phyloP scores from a whole-genome alignment of 1,284 basidiomycete genomes.

The Puccinia coronata region DNA sequence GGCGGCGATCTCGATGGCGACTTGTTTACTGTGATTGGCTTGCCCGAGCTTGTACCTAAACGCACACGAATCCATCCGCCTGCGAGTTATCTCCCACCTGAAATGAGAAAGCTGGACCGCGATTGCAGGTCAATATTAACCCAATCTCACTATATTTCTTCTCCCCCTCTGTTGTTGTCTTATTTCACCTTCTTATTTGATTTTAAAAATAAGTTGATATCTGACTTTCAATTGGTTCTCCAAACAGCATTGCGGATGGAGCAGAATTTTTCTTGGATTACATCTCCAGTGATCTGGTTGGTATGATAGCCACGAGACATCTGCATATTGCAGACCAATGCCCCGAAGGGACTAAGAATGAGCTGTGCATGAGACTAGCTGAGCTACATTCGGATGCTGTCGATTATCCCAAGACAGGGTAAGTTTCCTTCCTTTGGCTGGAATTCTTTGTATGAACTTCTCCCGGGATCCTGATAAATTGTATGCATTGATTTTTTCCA shows the following conservation, averaged over 20 bases:
- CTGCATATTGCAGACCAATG: conserved; percentile 72
- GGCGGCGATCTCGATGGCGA: conserved; percentile 76
- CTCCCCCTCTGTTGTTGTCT: neutral
- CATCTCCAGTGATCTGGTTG: conserved; percentile 67
- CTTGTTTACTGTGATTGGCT: conserved; percentile 63
- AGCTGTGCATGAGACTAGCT: conserved; percentile 67
- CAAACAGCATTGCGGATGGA: conserved; percentile 65
- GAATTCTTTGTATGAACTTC: too few relatives aligned
- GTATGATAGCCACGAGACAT: conserved; percentile 65
- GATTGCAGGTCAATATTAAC: conserved; percentile 61
- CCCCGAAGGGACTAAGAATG: conserved; percentile 64
- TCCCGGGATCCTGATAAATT: too few relatives aligned
- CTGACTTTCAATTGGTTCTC: neutral
- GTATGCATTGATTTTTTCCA: neutral
- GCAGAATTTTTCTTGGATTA: conserved; percentile 73
- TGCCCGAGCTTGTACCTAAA: conserved; percentile 63
- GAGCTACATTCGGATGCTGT: conserved; percentile 69
- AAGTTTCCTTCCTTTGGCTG: too few relatives aligned
- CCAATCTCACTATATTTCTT: neutral
- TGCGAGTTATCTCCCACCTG: conserved; percentile 65
- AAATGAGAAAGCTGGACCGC: conserved; percentile 63
- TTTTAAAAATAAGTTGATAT: neutral
- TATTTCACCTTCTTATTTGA: neutral
- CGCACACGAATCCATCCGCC: conserved; percentile 59
- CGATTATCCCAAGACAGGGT: conserved; percentile 52